Evolutionary conservation across 352 stramenopile species (phyloP).

Genomic region (Globisporangium cederbergense): DNA sequence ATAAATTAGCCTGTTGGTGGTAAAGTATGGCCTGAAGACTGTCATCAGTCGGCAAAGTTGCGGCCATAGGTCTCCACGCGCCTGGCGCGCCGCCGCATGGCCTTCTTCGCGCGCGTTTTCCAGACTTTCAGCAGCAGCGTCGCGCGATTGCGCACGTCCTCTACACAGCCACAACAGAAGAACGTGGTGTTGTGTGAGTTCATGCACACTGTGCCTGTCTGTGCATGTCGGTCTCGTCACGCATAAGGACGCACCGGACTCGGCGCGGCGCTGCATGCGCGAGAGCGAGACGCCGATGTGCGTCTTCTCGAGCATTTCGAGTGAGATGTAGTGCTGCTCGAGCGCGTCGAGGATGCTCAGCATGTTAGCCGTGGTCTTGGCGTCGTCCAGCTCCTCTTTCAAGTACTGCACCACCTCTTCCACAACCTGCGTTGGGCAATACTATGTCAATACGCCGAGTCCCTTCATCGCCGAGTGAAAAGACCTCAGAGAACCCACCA

Average conservation of each 20-base stretch:
- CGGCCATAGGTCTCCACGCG: constrained; percentile 68
- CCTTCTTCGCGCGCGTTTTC: constrained; percentile 69
- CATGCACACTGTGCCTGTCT: no score
- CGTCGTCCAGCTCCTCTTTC: constrained; percentile 63
- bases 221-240: neutral
- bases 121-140: constrained; percentile 50
- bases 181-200: neutral
- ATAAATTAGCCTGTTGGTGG: constrained; percentile 9
- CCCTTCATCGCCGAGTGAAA: neutral
- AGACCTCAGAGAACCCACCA: constrained; percentile 23
- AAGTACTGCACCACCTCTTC: constrained; percentile 61
- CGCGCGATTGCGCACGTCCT: constrained; percentile 38
- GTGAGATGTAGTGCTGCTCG: constrained; percentile 68
- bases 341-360: constrained; percentile 43
- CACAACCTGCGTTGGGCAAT: constrained; percentile 25
- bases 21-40: neutral
- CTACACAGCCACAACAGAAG: neutral
- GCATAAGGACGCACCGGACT: constrained; percentile 21
- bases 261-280: constrained; percentile 30
- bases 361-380: constrained; percentile 44
- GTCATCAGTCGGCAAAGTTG: constrained; percentile 56
- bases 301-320: constrained; percentile 83
- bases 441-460: no score
- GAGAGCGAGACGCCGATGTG: constrained; percentile 36
- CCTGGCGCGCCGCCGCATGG: constrained; percentile 45